Percentiles rank a stretch among this genome's conserved stretches.
Evolutionary conservation across 495 filamentous ascomycete species (phyloP).

Genomic region (Pseudomonodictys pantanalensis): DNA sequence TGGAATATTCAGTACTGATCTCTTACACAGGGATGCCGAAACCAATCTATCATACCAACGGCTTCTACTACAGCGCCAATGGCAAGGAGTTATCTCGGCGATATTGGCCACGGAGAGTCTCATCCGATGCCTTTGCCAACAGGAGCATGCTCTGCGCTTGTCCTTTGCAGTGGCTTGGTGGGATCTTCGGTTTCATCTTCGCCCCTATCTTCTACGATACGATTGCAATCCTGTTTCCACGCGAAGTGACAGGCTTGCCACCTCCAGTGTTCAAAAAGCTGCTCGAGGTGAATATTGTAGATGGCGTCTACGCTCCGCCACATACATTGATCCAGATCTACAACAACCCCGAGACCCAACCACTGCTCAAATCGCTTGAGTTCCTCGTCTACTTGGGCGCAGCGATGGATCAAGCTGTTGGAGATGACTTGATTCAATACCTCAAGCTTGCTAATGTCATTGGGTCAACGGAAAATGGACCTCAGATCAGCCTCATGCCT

Average conservation of each 20-base stretch:
- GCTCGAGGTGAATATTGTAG: not conserved
- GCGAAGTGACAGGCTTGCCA: not conserved
- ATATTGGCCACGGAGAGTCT: constrained; percentile 3
- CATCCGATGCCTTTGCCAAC: not conserved
- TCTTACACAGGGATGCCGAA: not conserved
- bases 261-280: constrained; percentile 11
- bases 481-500: not conserved
- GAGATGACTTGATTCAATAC: constrained; percentile 2
- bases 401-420: not conserved
- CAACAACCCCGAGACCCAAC: constrained; percentile 1
- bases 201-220: not conserved
- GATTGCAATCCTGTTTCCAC: not conserved
- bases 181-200: not conserved
- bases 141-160: not conserved
- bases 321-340: constrained; percentile 7
- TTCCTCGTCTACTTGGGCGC: constrained; percentile 7
- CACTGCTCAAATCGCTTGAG: constrained; percentile 2
- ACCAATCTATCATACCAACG: constrained; percentile 7
- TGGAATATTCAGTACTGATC: not conserved
- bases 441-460: not conserved
- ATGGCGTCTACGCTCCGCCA: constrained; percentile 6
- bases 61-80: not conserved
- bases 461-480: constrained; percentile 5
- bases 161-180: constrained; percentile 15
- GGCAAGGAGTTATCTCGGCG: not conserved